A percentile compares a stretch with the other conserved stretches of the same genome.
Evolutionary conservation across 2,329 filamentous ascomycete species (phyloP).

Genomic region (Pseudogymnoascus verrucosus): DNA sequence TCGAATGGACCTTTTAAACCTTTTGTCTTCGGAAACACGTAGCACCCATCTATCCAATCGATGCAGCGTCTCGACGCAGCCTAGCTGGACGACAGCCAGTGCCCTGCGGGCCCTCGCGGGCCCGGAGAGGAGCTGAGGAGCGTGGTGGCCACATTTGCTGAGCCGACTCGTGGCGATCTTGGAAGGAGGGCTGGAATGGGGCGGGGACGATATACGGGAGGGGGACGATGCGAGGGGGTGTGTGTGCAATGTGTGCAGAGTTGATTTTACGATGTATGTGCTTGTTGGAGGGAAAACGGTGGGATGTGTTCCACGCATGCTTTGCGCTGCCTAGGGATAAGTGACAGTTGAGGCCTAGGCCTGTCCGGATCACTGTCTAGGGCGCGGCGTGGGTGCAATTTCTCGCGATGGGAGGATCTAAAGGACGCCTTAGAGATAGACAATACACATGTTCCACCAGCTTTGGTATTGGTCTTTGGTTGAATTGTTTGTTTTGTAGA

Average conservation of each 20-base stretch:
- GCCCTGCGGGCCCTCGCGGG: conserved; percentile 4
- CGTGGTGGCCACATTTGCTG: conserved; percentile 8
- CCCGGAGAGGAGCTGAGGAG: conserved; percentile 3
- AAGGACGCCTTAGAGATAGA: background rate
- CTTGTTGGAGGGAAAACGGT: conserved; percentile 7
- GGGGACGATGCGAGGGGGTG: background rate
- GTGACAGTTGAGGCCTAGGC: background rate
- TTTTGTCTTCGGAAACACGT: conserved; percentile 10
- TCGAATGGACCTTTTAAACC: conserved; percentile 7
- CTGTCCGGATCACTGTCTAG: background rate
- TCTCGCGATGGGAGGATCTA: background rate
- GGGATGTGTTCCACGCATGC: background rate
- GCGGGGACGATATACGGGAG: background rate
- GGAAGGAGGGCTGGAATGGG: background rate
- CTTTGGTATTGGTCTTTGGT: background rate
- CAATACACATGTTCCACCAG: conserved; percentile 1
- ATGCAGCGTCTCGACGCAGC: conserved; percentile 8
- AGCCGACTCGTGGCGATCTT: conserved; percentile 8
- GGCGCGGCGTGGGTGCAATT: background rate
- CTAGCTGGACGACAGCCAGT: conserved; percentile 6
- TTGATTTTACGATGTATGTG: conserved; percentile 9
- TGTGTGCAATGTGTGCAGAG: conserved; percentile 7
- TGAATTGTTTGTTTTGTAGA: background rate
- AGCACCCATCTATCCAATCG: conserved; percentile 9
- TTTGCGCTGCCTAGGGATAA: background rate